Percentiles rank a stretch among this genome's conserved stretches.
Conservation (phyloP, 148 eudicot species). For the Euryodendron excelsum region DNA sequence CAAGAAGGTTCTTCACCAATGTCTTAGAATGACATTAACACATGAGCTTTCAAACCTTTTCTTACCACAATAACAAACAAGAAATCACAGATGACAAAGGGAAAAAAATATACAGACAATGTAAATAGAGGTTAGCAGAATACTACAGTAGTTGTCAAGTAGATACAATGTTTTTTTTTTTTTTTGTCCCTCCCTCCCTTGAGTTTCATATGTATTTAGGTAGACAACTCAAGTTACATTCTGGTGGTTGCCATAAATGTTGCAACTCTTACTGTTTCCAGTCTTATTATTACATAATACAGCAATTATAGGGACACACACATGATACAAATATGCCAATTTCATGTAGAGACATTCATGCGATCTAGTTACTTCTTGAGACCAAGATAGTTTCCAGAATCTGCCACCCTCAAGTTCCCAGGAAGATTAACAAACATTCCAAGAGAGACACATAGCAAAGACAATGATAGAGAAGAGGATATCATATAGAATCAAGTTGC, state of each 20-base stretch:
- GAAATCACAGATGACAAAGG: too few species aligned
- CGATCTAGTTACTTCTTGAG: neutral
- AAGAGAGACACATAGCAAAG: neutral
- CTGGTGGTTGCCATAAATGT: too few species aligned
- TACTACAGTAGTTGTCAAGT: neutral
- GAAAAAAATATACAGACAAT: neutral
- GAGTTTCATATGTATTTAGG: too few species aligned
- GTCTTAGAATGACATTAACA: neutral
- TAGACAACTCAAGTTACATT: too few species aligned
- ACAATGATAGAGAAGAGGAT: neutral
- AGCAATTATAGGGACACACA: too few species aligned
- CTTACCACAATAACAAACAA: neutral
- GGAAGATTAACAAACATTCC: neutral
- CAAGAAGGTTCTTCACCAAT: neutral
- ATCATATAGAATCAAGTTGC: neutral
- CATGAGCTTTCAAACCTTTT: neutral
- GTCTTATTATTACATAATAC: too few species aligned
- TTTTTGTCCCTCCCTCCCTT: too few species aligned
- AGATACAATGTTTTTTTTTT: neutral
- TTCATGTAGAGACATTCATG: neutral
- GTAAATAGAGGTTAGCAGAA: slow-evolving; percentile 6
- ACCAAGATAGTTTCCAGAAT: neutral
- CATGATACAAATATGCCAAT: too few species aligned
- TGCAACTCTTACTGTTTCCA: too few species aligned
- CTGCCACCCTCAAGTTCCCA: neutral